A percentile compares a stretch with the other conserved stretches of the same genome.
Conservation (phyloP, 441 rosid genomes). For the Euphorbia celastroides region DNA sequence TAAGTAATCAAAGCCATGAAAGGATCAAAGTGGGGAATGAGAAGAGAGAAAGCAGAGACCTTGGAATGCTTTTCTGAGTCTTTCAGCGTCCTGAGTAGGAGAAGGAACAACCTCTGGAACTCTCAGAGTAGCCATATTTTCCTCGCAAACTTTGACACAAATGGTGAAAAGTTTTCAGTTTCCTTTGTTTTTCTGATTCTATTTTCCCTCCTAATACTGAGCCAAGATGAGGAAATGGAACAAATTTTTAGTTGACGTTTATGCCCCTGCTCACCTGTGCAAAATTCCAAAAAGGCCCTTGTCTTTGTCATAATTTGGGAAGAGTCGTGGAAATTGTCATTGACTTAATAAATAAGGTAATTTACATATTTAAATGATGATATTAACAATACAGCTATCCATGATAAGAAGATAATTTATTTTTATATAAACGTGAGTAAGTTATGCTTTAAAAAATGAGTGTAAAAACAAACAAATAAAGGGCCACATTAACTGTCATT, state of each 20-base stretch:
- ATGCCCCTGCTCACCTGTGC: slow-evolving; percentile 15
- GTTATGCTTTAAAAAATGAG: no score
- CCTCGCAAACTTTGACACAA: background rate
- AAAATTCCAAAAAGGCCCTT: background rate
- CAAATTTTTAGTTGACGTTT: slow-evolving; percentile 13
- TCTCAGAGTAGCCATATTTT: slow-evolving; percentile 55
- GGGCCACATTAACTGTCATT: no score
- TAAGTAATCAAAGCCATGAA: background rate
- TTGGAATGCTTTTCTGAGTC: slow-evolving; percentile 52
- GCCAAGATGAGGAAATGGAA: background rate
- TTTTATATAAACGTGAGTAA: no score
- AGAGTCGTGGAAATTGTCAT: no score
- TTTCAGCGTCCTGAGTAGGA: slow-evolving; percentile 60
- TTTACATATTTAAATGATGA: no score
- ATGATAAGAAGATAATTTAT: no score
- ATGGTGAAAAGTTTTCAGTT: background rate
- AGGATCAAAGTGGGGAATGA: background rate
- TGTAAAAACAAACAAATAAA: no score
- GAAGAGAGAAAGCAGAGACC: slow-evolving; percentile 34
- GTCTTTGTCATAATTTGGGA: no score
- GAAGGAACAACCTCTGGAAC: slow-evolving; percentile 58
- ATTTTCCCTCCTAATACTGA: slow-evolving; percentile 12
- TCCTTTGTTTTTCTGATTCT: slow-evolving; percentile 15
- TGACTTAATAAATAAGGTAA: no score
- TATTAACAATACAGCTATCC: no score